Evolutionary conservation across 768 basidiomycete genomes (phyloP).

Genomic region (Chlorophyllum brunneum): DNA sequence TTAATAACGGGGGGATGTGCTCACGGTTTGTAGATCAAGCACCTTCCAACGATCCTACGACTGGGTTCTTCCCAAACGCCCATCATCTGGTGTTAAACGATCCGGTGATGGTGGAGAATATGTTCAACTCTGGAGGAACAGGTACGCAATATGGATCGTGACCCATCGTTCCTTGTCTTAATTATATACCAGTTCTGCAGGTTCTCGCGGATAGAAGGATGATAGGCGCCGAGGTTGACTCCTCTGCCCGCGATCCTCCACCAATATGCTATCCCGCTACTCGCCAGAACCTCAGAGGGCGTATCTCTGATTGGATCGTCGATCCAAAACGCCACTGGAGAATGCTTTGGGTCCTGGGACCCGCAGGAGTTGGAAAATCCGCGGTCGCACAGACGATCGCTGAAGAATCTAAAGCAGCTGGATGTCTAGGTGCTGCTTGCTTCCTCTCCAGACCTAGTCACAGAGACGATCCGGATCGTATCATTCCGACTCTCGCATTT

Average conservation of each 20-base stretch:
- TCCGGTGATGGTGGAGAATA: too few species aligned
- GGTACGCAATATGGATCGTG: too few species aligned
- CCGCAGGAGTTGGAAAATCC: constrained; percentile 8
- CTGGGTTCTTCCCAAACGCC: too few species aligned
- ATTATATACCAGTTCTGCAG: too few species aligned
- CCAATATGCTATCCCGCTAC: neutral
- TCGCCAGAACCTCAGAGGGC: neutral
- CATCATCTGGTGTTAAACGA: too few species aligned
- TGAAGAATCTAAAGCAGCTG: neutral
- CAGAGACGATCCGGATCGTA: neutral
- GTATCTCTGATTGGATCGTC: neutral
- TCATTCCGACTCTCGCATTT: constrained; percentile 2
- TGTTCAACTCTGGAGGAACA: too few species aligned
- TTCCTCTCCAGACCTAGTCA: constrained; percentile 1
- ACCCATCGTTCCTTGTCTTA: too few species aligned
- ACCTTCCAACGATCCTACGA: too few species aligned
- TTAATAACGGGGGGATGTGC: too few species aligned
- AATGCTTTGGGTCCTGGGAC: neutral
- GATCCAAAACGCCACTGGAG: neutral
- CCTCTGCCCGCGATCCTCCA: neutral
- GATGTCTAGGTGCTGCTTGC: neutral
- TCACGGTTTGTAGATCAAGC: too few species aligned
- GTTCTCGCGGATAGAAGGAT: neutral
- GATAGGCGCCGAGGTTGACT: neutral
- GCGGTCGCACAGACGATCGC: constrained; percentile 8